Evolutionary conservation across 352 stramenopile species (phyloP), one percentile per base, ranked within the genome.

Genomic region (Achlya hypogyna): DNA sequence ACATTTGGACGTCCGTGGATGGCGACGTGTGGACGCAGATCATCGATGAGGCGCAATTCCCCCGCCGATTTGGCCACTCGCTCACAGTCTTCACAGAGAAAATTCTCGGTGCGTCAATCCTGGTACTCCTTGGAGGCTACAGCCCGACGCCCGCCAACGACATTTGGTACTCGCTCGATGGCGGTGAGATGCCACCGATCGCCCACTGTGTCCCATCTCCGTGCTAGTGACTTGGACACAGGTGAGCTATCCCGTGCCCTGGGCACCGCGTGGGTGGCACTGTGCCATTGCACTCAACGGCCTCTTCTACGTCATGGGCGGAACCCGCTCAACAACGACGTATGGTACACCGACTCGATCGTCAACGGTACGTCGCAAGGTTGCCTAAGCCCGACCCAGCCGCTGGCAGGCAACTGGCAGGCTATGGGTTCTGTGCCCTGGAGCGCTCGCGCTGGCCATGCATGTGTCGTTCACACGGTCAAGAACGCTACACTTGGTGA

Each of bases 251-350:
- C 54, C 65, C n/a, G 71, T 74, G 52, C 77, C 82, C 3, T 93
- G 82, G 82, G 1, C 72, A 28, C 82, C 82, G 20, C 73, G 84
- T 40, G 84, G 81, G 14, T 91, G 84, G 63, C 84, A 93, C 69
- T 93, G 84, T 71, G 74, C 84, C 2, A 76, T 88, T 4, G 73
- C 74, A 0, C 90, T 89, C 63, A 60, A 82, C 35, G 63, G 53
- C n/a, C 74, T 75, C 29, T 52, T 91, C 4, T 91, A 79, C 72
- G 66, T 93, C 22, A 71, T 91, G n/a, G 84, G 82, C 9, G 84
- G 84, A 91, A 76, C 67, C 84, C 84, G n/a, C 64, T 91, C 18
- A 89, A 84, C 64, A 91, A 89, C 69, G 77, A 90, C 18, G 81
- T 93, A 40, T 93, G 83, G 82, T 84, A 74, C 4, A 87, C 84